A percentile compares a stretch with the other conserved stretches of the same genome.
These are phyloP conservation scores for Porphyrellus sp. DNA, from an alignment of 1,284 basidiomycete genomes.

Conservation along the genomic window DNA sequence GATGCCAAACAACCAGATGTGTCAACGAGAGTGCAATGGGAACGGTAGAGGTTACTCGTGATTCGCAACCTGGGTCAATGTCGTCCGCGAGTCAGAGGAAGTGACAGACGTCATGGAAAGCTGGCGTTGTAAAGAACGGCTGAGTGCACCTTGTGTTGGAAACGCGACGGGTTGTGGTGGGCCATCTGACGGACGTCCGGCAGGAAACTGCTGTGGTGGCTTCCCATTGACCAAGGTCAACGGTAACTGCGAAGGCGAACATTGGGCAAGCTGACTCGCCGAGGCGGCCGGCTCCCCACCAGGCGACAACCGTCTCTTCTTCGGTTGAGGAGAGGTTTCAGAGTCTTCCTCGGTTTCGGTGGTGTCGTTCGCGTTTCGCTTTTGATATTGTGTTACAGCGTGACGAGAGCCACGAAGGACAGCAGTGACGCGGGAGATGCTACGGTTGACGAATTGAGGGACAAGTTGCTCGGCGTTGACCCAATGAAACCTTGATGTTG, in stretches of 20 bases:
- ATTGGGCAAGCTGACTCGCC: constrained; percentile 5
- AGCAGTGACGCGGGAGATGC: constrained; percentile 24
- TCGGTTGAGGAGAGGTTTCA: constrained; percentile 24
- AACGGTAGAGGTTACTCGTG: constrained; percentile 11
- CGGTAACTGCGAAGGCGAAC: constrained; percentile 7
- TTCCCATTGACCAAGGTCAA: constrained; percentile 29
- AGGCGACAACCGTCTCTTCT: constrained; percentile 27
- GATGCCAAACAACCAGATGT: not conserved
- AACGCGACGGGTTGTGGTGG: constrained; percentile 1
- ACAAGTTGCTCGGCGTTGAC: constrained; percentile 33
- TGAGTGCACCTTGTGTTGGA: constrained; percentile 15
- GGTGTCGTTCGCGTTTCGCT: constrained; percentile 22
- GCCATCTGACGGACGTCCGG: constrained; percentile 18
- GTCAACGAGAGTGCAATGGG: not conserved
- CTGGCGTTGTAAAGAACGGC: constrained; percentile 30
- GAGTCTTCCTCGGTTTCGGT: constrained; percentile 11
- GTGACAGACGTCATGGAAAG: constrained; percentile 29
- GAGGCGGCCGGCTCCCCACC: constrained; percentile 1
- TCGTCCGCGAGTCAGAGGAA: constrained; percentile 27
- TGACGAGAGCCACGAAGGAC: constrained; percentile 14
- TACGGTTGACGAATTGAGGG: constrained; percentile 29
- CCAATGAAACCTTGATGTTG: constrained; percentile 31
- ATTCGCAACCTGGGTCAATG: constrained; percentile 18
- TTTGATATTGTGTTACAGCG: constrained; percentile 15
- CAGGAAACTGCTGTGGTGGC: constrained; percentile 33